phyloP scores from a whole-genome alignment of 1,284 basidiomycete genomes.

The Apiotrichum akiyoshidainum region DNA sequence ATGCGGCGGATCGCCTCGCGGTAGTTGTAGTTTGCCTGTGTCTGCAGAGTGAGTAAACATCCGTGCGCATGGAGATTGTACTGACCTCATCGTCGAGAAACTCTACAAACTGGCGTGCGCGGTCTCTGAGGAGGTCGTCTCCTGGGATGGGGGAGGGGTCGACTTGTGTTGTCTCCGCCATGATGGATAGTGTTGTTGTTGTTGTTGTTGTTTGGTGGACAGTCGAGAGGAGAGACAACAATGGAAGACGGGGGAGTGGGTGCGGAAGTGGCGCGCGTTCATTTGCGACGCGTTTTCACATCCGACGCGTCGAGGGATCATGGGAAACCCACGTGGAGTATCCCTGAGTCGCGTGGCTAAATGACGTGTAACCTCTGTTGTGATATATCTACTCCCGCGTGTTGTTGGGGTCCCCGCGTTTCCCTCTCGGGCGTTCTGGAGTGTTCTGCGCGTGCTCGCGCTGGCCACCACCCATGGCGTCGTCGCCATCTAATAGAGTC shows the following conservation, averaged over 20 bases:
- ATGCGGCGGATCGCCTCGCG: constrained; percentile 79
- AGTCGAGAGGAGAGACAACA: neutral
- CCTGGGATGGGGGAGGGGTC: constrained; percentile 42
- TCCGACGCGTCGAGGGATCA: neutral
- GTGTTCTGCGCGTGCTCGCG: neutral
- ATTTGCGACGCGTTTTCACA: neutral
- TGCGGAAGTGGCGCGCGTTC: neutral
- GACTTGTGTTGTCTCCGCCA: constrained; percentile 39
- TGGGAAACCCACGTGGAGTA: too few relatives aligned
- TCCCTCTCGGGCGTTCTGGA: constrained; percentile 4
- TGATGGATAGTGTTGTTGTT: constrained; percentile 17
- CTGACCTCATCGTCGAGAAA: constrained; percentile 78
- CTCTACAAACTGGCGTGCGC: constrained; percentile 76
- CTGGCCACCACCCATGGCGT: neutral
- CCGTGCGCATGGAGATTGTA: too few relatives aligned
- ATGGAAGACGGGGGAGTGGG: too few relatives aligned
- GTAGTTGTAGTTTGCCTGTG: constrained; percentile 63
- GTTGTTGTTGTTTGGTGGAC: neutral
- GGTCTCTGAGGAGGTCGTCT: constrained; percentile 71
- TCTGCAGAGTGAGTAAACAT: constrained; percentile 19
- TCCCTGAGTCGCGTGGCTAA: neutral
- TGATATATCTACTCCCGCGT: too few relatives aligned
- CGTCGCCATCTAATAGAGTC: neutral
- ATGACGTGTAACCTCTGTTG: neutral
- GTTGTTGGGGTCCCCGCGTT: neutral